Base-by-base conservation (phyloP, 306 rosid species). In the Neltuma alba region DNA sequence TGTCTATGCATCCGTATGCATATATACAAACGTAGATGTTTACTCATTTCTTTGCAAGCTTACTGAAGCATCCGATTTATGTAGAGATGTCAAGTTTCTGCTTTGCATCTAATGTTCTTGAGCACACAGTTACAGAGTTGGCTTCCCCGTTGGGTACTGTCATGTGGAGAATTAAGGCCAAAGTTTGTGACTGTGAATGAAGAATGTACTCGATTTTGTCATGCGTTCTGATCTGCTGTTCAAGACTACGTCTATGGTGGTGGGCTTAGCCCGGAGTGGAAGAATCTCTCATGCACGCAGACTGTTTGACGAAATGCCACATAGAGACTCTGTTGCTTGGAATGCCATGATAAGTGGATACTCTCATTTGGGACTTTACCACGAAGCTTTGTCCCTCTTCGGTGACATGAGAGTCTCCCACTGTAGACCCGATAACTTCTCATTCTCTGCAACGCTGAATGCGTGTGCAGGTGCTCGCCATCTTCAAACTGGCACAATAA, bases 341-440 rank as follows among this genome's bases (percentile, higher is more conserved):
- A 93, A 91, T 63, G 93, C 98, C 44, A 91, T 93, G 95, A 87
- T 88, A 31, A 63, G 91, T 23, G 84, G 86, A 31, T 88, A 91
- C 72, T 82, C 93, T 75, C 90, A 78, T 38, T 55, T 83, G 27
- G 90, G 92, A 70, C 89, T 81, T 81, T 74, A 87, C 82, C 87
- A 82, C 6, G 85, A 91, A 74, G 86, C 84, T 30, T 82, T 93
- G 6, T 72, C 70, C 44, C 89, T 91, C 64, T 91, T 93, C 48
- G 33, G 20, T 25, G 18, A 38, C 86, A 85, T 89, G 94, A 87
- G 90, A 89, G 27, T 82, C 66, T 79, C 83, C 63, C 48, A 74
- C 66, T 74, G 68, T 30, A 78, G 36, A 37, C 90, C 88, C 0
- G 94, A 91, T 75, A 72, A 83, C 85, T 93, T 88, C 88, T 86